Evolutionary conservation across 768 basidiomycete species (phyloP).

Genomic region (Leccinum pellstonianum): DNA sequence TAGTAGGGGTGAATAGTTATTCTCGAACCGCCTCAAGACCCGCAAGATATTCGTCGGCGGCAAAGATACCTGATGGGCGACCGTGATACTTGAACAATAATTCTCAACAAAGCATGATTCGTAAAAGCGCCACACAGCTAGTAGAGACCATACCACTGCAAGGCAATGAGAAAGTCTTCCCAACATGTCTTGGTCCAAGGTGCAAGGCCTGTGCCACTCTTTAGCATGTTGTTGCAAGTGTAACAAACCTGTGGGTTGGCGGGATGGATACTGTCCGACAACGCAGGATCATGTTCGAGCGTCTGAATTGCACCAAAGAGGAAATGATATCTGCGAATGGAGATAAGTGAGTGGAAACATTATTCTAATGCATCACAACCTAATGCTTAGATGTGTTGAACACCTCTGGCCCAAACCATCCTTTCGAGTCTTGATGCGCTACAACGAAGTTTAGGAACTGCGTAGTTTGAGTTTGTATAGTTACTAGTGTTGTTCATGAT

Average conservation of each 20-base stretch:
- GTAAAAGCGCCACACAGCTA: conserved; percentile 4
- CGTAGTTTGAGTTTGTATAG: neutral
- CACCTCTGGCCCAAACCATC: conserved; percentile 4
- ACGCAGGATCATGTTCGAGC: conserved; percentile 3
- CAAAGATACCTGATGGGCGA: conserved; percentile 53
- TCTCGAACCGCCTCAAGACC: conserved; percentile 54
- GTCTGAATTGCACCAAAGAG: conserved; percentile 6
- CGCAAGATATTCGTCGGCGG: conserved; percentile 57
- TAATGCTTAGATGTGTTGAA: conserved; percentile 1
- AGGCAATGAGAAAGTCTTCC: conserved; percentile 55
- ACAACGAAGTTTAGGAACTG: conserved; percentile 2
- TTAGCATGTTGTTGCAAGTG: conserved; percentile 52
- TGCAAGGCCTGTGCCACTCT: conserved; percentile 51
- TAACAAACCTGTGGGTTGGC: conserved; percentile 46
- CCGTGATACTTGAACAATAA: conserved; percentile 59
- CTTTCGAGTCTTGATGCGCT: conserved; percentile 2
- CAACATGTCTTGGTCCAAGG: conserved; percentile 53
- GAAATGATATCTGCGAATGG: conserved; percentile 1
- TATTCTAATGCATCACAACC: neutral
- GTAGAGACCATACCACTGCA: conserved; percentile 47
- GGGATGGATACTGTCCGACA: conserved; percentile 2
- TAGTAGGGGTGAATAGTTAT: conserved; percentile 30
- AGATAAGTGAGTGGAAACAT: neutral
- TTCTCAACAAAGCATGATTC: conserved; percentile 42
- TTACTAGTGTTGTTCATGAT: neutral